Conservation (phyloP, 2,329 filamentous ascomycete species). For the Botrytis aclada region DNA sequence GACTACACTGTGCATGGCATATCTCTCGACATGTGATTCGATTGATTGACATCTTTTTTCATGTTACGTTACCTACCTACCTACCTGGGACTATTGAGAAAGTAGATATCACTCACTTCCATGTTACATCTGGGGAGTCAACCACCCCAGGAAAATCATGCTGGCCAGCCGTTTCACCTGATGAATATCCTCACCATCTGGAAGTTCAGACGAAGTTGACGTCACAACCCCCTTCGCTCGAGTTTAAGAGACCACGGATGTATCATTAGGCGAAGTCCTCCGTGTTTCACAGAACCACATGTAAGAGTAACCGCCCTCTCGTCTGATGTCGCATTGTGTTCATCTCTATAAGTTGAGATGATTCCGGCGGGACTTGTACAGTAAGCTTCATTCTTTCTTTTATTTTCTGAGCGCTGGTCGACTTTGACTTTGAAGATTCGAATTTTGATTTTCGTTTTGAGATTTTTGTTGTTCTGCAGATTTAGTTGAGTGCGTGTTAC, state of each 20-base stretch:
- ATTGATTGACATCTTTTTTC: not conserved
- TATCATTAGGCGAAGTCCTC: slow-evolving; percentile 4
- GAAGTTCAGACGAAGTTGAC: slow-evolving; percentile 26
- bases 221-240: slow-evolving; percentile 13
- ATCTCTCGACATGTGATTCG: not conserved
- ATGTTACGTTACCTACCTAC: not conserved
- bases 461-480: not conserved
- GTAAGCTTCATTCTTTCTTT: slow-evolving; percentile 1
- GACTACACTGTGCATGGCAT: not conserved
- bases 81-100: not conserved
- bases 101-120: not conserved
- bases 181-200: slow-evolving; percentile 10
- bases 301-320: not conserved
- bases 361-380: not conserved
- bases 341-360: slow-evolving; percentile 23
- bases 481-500: not conserved
- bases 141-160: no score
- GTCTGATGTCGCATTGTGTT: not conserved
- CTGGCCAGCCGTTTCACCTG: not conserved
- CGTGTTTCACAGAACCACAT: not conserved
- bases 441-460: slow-evolving; percentile 9
- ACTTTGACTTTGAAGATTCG: not conserved
- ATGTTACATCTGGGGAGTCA: not conserved
- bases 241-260: slow-evolving; percentile 2
- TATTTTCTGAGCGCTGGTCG: slow-evolving; percentile 24